Evolutionary conservation across 2,329 filamentous ascomycete species (phyloP).

Genomic region (Colletotrichum tropicale): DNA sequence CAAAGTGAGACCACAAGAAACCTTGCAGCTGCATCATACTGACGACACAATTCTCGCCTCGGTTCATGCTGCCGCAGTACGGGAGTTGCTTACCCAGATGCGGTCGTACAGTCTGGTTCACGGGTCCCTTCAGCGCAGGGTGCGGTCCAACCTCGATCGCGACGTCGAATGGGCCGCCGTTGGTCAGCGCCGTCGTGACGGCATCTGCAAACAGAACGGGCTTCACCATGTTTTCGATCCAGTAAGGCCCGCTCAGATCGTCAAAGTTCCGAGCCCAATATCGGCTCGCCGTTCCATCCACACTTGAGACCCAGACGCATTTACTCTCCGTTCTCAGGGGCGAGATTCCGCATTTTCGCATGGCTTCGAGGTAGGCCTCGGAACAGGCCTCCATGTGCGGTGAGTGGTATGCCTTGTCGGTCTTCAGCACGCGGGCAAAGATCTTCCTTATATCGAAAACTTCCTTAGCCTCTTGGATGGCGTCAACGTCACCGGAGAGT

Average conservation of each 20-base stretch:
- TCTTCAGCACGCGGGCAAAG: conserved; percentile 19
- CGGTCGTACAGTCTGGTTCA: background rate
- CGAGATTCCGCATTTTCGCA: background rate
- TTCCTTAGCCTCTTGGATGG: conserved; percentile 29
- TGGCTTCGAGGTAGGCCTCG: conserved; percentile 22
- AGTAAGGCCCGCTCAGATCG: background rate
- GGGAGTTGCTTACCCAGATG: background rate
- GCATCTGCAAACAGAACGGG: background rate
- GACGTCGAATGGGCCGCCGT: conserved; percentile 21
- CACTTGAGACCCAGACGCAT: background rate
- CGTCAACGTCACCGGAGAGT: conserved; percentile 35
- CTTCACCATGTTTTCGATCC: background rate
- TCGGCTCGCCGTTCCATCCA: background rate
- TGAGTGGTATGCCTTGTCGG: conserved; percentile 23
- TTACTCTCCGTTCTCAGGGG: background rate
- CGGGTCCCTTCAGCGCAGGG: background rate
- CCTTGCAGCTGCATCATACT: background rate
- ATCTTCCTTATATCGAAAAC: conserved; percentile 15
- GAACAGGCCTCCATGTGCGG: conserved; percentile 23
- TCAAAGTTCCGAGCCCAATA: background rate
- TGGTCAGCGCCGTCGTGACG: background rate
- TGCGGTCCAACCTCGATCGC: conserved; percentile 1
- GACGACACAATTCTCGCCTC: background rate
- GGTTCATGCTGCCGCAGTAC: background rate
- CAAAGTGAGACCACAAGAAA: background rate